Conservation (phyloP, 495 filamentous ascomycete species). For the Filosporella fistucella region DNA sequence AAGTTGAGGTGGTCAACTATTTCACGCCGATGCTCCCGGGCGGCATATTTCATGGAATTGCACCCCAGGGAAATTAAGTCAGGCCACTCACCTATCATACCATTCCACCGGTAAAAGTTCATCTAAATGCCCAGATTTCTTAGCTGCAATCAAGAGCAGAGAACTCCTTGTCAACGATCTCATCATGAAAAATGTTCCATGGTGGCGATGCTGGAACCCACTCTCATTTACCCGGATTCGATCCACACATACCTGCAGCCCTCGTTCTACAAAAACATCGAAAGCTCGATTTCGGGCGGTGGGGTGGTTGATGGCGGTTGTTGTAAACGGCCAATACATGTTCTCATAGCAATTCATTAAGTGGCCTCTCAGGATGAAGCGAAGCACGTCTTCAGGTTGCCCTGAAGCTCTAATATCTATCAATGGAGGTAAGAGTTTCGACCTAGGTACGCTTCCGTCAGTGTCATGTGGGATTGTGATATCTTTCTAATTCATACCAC, state of each 20-base stretch:
- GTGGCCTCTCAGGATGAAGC: slow-evolving; percentile 18
- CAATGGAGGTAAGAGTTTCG: background rate
- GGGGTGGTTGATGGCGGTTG: background rate
- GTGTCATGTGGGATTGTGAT: background rate
- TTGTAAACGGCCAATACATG: slow-evolving; percentile 18
- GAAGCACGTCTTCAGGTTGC: background rate
- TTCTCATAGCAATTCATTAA: slow-evolving; percentile 9
- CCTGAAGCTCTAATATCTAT: background rate
- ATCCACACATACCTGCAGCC: slow-evolving; percentile 22
- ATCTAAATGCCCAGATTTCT: background rate
- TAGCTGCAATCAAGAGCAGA: slow-evolving; percentile 9
- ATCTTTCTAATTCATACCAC: background rate
- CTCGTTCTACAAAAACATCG: slow-evolving; percentile 4
- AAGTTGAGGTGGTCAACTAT: no score
- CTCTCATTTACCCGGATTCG: slow-evolving; percentile 29
- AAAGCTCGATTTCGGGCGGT: background rate
- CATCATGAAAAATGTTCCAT: slow-evolving; percentile 40
- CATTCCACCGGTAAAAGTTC: background rate
- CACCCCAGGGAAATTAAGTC: no score
- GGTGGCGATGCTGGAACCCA: slow-evolving; percentile 37
- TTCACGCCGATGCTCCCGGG: no score
- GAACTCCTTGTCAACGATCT: slow-evolving; percentile 23
- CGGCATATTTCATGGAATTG: no score
- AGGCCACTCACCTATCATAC: no score
- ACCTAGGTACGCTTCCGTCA: background rate